phyloP scores from a whole-genome alignment of 1,284 basidiomycete genomes.

The Phaffia rhodozyma region DNA sequence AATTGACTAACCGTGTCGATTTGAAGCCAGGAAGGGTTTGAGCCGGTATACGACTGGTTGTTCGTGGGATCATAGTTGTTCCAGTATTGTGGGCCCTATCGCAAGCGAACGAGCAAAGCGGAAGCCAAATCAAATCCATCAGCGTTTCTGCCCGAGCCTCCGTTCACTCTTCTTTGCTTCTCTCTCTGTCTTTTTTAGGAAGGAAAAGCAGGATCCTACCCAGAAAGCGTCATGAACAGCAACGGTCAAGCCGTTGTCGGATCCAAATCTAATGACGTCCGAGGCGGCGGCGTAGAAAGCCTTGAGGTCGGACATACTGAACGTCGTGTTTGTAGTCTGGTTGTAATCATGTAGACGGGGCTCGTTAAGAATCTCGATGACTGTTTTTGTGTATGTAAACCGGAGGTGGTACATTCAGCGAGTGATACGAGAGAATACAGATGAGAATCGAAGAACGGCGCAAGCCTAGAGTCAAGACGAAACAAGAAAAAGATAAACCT shows the following conservation, averaged over 20 bases:
- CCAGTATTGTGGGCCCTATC: constrained; percentile 30
- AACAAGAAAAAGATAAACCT: constrained; percentile 15
- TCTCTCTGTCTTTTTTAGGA: too few species aligned
- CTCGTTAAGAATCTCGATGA: constrained; percentile 16
- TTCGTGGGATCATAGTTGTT: constrained; percentile 23
- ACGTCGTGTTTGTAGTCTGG: neutral
- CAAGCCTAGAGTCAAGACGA: neutral
- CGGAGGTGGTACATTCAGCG: neutral
- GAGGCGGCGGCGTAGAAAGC: constrained; percentile 21
- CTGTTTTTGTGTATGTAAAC: constrained; percentile 11
- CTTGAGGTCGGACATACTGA: constrained; percentile 25
- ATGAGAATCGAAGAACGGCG: neutral
- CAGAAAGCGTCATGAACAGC: constrained; percentile 23
- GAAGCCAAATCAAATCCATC: neutral
- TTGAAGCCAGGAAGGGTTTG: constrained; percentile 19
- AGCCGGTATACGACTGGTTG: constrained; percentile 7
- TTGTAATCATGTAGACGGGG: constrained; percentile 17
- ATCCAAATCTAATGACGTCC: constrained; percentile 6
- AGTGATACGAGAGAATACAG: neutral
- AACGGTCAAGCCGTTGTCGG: constrained; percentile 20
- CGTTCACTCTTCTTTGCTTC: too few species aligned
- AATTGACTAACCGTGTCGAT: constrained; percentile 22
- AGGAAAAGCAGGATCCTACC: too few species aligned
- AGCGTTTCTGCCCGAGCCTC: too few species aligned
- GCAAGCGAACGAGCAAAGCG: constrained; percentile 7